phyloP scores from a whole-genome alignment of 106 monocot genomes.

The Apostasia ramifera region DNA sequence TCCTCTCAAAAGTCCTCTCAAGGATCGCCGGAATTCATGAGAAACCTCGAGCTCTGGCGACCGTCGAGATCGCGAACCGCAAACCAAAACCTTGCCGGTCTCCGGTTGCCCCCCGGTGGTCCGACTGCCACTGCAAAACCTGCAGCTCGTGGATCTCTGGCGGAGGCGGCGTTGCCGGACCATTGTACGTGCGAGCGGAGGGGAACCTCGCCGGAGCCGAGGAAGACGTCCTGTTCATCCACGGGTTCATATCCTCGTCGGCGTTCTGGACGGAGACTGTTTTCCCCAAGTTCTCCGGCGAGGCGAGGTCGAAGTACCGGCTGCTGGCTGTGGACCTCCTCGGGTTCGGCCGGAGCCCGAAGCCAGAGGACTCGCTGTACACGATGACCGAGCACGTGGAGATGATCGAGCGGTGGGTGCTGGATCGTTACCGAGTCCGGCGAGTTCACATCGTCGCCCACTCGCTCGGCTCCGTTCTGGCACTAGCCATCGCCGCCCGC shows the following conservation, averaged over 20 bases:
- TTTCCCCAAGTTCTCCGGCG: constrained; percentile 51
- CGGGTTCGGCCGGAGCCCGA: constrained; percentile 85
- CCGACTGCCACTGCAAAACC: constrained; percentile 21
- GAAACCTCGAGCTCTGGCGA: not conserved
- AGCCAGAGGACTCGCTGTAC: constrained; percentile 80
- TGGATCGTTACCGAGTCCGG: constrained; percentile 33
- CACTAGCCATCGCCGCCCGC: constrained; percentile 72
- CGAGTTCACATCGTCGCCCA: constrained; percentile 88
- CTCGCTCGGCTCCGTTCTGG: constrained; percentile 78
- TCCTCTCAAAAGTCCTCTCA: constrained; percentile 38
- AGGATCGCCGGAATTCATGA: constrained; percentile 22
- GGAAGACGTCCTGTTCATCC: constrained; percentile 82
- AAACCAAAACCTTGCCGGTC: constrained; percentile 18
- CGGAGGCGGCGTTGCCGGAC: not conserved
- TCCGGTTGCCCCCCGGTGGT: constrained; percentile 7
- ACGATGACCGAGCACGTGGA: constrained; percentile 76
- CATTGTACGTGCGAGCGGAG: not conserved
- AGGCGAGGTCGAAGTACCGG: constrained; percentile 41
- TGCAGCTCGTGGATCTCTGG: constrained; percentile 11
- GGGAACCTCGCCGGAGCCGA: not conserved
- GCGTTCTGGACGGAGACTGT: constrained; percentile 92
- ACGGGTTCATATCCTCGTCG: constrained; percentile 91
- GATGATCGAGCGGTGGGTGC: constrained; percentile 77
- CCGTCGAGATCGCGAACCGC: constrained; percentile 4
- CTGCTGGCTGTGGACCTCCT: constrained; percentile 74